A percentile compares a stretch with the other conserved stretches of the same genome.
Evolutionary conservation across 352 stramenopile genomes (phyloP).

Genomic region (Globisporangium echinulatum): DNA sequence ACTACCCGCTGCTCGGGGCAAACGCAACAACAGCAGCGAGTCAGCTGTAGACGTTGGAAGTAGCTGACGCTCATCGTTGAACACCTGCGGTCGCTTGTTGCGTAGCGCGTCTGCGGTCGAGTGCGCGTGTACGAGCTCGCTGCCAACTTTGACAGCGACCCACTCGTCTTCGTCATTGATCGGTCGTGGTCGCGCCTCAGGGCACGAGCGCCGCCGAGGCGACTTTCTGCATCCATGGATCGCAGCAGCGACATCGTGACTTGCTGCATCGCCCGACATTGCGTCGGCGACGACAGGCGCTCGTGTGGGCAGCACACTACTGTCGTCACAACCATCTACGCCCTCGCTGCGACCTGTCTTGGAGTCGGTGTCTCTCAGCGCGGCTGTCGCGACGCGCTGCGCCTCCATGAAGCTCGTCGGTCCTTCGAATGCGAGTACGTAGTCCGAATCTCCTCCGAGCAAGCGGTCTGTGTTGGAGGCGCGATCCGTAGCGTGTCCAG

Average conservation of each 20-base stretch:
- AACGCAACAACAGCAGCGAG: too few species aligned
- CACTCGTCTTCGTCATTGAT: background rate
- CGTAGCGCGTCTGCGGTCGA: background rate
- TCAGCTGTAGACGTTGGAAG: background rate
- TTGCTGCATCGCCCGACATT: background rate
- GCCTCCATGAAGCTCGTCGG: constrained; percentile 36
- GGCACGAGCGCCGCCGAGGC: constrained; percentile 5
- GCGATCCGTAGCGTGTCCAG: background rate
- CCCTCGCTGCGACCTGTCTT: background rate
- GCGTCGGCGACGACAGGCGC: constrained; percentile 2
- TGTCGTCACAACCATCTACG: background rate
- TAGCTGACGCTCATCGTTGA: background rate
- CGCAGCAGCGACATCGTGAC: too few species aligned
- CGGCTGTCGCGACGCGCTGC: constrained; percentile 20
- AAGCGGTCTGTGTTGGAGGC: background rate
- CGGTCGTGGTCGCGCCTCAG: background rate
- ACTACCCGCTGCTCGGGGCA: too few species aligned
- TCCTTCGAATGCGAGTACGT: constrained; percentile 24
- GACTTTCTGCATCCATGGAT: background rate
- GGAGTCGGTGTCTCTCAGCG: background rate
- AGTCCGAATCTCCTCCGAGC: background rate
- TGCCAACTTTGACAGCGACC: background rate
- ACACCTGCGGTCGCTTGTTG: too few species aligned
- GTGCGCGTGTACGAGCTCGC: background rate
- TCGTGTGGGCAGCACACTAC: constrained; percentile 7